Conservation (phyloP, 2,329 filamentous ascomycete species). For the Apiospora hydei region DNA sequence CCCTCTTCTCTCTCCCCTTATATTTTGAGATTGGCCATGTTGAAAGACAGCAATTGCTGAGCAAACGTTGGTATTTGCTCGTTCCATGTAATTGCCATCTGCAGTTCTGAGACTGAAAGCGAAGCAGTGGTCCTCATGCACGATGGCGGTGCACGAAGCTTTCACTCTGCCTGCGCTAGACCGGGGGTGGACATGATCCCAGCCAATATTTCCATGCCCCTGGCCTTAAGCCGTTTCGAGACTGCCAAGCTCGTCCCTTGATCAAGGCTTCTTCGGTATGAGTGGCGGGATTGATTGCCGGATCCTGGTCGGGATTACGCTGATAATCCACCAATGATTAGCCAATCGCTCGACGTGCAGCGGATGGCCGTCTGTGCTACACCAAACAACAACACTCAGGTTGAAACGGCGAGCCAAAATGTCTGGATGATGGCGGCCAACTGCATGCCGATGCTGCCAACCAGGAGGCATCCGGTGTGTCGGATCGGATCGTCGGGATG, state of each 20-base stretch:
- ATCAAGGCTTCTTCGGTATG: slow-evolving; percentile 3
- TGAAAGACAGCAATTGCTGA: not conserved
- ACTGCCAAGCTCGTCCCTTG: slow-evolving; percentile 2
- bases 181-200: not conserved
- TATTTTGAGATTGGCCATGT: not conserved
- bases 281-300: not conserved
- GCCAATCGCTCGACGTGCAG: not conserved
- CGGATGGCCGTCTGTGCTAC: not conserved
- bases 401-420: not conserved
- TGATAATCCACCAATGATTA: slow-evolving; percentile 9
- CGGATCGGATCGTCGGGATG: slow-evolving; percentile 15
- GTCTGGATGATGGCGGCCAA: not conserved
- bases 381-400: slow-evolving; percentile 6
- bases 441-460: not conserved
- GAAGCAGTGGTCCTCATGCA: slow-evolving; percentile 14
- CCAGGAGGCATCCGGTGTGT: not conserved
- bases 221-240: slow-evolving; percentile 17
- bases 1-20: not conserved
- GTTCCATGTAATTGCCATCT: slow-evolving; percentile 14
- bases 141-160: slow-evolving; percentile 13
- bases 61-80: not conserved
- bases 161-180: slow-evolving; percentile 9
- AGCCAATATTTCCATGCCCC: not conserved
- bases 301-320: not conserved
- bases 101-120: slow-evolving; percentile 14